Base-by-base conservation (phyloP, 371 early-diverging fungal species). In the Rhizopus arrhizus region DNA sequence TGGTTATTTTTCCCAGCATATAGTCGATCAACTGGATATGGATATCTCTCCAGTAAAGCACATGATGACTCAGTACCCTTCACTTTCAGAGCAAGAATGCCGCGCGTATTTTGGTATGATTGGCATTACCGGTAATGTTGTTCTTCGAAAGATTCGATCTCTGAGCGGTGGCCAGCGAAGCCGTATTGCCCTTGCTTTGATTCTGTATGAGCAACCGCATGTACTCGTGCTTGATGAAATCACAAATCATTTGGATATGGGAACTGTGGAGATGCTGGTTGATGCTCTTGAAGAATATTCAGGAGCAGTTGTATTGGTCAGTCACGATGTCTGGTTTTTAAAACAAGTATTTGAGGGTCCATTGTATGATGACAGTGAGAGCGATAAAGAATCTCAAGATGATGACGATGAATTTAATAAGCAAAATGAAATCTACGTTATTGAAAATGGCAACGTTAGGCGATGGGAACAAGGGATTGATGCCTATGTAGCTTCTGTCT, bases 201-300 rank as follows among this genome's bases (percentile, higher is more conserved):
- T 84, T 46, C 69, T 86, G n/a, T 84, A 72, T 38, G 78, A 78
- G 1, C 70, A 72, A 22, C 89, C 94, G 6, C 89, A 95, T 65
- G 78, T 95, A 8, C 68, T 95, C 33, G 74, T 93, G 36, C 76
- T 93, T 28, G 94, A 94, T 70, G 94, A 94, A 78, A 89, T 91
- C 46, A 92, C 91, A 22, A 95, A 93, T 66, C 91, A 91, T 60
- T 70, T 87, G 64, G 91, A 92, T 78, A 86, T 92, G 84, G 86
- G 85, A 15, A 86, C 86, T 7, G 85, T 90, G 9, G 86, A 89
- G 38, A 80, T 81, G 6, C 56, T 92, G 12, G 77, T 83, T 5
- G 83, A 84, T 9, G 86, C 85, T 1, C 63, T 92, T 28, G 71
- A 77, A 31, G 81, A 70, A 8, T 92, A 74, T 62, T 57, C 81